phyloP scores from a whole-genome alignment of 2,329 filamentous ascomycete genomes.

The Venturia aucupariae region DNA sequence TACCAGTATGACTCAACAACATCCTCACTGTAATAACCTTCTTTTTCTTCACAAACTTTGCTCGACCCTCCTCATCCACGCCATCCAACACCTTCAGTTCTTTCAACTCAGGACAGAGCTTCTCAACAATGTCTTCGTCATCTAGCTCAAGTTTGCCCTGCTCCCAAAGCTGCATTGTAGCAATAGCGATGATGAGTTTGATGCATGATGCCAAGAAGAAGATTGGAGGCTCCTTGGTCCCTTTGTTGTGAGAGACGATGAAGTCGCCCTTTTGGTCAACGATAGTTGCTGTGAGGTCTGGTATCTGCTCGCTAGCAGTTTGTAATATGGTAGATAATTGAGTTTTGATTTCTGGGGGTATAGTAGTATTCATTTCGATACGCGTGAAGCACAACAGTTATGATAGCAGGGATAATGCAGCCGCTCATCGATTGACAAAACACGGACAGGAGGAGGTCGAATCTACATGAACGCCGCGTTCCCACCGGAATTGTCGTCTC shows the following conservation, averaged over 20 bases:
- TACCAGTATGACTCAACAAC: constrained; percentile 42
- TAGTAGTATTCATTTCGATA: neutral
- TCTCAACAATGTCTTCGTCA: constrained; percentile 31
- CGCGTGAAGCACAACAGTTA: neutral
- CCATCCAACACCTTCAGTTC: constrained; percentile 34
- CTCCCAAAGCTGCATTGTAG: constrained; percentile 41
- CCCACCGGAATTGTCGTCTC: no score
- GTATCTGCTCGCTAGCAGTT: no score
- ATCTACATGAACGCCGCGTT: no score
- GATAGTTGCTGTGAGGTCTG: no score
- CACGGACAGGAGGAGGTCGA: no score
- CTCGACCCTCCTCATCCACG: neutral
- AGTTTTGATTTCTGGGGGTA: no score
- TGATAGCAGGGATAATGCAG: no score
- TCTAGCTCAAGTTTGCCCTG: constrained; percentile 34
- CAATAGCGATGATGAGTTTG: constrained; percentile 36
- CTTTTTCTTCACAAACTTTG: constrained; percentile 14
- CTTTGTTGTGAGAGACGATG: no score
- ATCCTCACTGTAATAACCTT: constrained; percentile 41
- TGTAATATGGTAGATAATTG: no score
- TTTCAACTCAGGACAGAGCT: constrained; percentile 35
- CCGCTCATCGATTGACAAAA: no score
- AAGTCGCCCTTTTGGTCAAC: no score
- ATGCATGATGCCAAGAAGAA: constrained; percentile 19
- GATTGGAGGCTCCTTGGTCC: no score